Evolutionary conservation across 1,139 yeast genomes (phyloP).

Genomic region (Candida sp.): DNA sequence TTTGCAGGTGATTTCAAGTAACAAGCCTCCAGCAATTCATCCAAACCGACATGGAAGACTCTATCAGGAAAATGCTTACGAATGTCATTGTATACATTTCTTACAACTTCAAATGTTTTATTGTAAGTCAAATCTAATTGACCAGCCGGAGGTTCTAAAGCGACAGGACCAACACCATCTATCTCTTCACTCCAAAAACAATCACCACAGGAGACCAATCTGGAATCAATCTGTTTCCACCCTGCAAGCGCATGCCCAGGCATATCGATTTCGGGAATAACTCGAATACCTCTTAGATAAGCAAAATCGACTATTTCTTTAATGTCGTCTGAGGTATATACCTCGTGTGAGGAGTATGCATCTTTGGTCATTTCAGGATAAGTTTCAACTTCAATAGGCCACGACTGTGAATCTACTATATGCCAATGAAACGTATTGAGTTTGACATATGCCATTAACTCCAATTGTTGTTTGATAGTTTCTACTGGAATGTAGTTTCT

Average conservation of each 20-base stretch:
- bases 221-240: slow-evolving; percentile 33
- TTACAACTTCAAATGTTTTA: slow-evolving; percentile 32
- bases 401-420: slow-evolving; percentile 41
- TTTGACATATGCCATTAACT: slow-evolving; percentile 39
- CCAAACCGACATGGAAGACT: slow-evolving; percentile 46
- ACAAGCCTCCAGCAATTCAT: slow-evolving; percentile 38
- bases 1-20: slow-evolving; percentile 16
- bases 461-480: slow-evolving; percentile 35
- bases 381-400: slow-evolving; percentile 37
- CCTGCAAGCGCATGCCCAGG: slow-evolving; percentile 51
- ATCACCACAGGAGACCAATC: slow-evolving; percentile 31
- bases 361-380: slow-evolving; percentile 43
- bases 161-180: slow-evolving; percentile 19
- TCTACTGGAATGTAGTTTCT: slow-evolving; percentile 34
- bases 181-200: slow-evolving; percentile 28
- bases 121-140: slow-evolving; percentile 39
- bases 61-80: slow-evolving; percentile 31
- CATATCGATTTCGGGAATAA: slow-evolving; percentile 46
- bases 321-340: slow-evolving; percentile 31
- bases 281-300: slow-evolving; percentile 35
- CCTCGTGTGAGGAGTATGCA: slow-evolving; percentile 37
- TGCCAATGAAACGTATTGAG: slow-evolving; percentile 48
- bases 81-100: slow-evolving; percentile 35
- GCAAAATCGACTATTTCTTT: slow-evolving; percentile 32
- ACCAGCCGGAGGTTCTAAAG: slow-evolving; percentile 47